phyloP scores from a whole-genome alignment of 768 basidiomycete species.

The Basidioascus undulatus region DNA sequence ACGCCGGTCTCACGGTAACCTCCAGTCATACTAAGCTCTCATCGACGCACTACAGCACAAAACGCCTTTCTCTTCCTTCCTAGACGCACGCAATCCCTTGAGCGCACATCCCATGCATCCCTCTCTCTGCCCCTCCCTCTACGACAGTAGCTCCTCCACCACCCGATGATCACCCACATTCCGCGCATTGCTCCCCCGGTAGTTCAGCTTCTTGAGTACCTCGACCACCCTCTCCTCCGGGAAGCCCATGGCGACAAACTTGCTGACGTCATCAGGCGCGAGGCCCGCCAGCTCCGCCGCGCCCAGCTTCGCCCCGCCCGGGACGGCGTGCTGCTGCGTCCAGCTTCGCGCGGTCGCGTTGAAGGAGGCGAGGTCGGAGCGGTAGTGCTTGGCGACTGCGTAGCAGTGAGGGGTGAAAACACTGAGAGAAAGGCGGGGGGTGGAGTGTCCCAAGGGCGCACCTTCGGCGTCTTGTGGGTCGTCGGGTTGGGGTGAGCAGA shows the following conservation, averaged over 20 bases:
- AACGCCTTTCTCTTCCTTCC: no score
- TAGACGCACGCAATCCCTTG: no score
- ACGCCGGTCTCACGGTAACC: no score
- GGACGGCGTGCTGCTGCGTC: slow-evolving; percentile 67
- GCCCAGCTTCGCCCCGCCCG: slow-evolving; percentile 37
- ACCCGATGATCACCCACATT: slow-evolving; percentile 8
- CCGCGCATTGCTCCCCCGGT: slow-evolving; percentile 29
- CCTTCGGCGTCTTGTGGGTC: slow-evolving; percentile 90
- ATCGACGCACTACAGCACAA: no score
- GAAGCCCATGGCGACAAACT: slow-evolving; percentile 21
- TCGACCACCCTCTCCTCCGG: slow-evolving; percentile 36
- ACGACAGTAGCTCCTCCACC: slow-evolving; percentile 10
- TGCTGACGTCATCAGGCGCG: slow-evolving; percentile 40
- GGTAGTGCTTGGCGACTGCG: slow-evolving; percentile 76
- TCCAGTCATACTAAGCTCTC: no score
- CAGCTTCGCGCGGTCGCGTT: slow-evolving; percentile 83
- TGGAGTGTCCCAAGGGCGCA: slow-evolving; percentile 5
- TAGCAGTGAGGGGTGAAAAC: neutral
- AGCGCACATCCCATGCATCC: no score
- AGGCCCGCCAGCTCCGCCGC: slow-evolving; percentile 69
- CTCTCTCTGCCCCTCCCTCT: no score
- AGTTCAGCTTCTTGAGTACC: slow-evolving; percentile 65
- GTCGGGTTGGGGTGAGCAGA: slow-evolving; percentile 82
- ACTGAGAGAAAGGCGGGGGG: neutral
- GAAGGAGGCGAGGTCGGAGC: slow-evolving; percentile 63